phyloP scores from a whole-genome alignment of 108 stramenopile species.

The Parietichytrium sp. region DNA sequence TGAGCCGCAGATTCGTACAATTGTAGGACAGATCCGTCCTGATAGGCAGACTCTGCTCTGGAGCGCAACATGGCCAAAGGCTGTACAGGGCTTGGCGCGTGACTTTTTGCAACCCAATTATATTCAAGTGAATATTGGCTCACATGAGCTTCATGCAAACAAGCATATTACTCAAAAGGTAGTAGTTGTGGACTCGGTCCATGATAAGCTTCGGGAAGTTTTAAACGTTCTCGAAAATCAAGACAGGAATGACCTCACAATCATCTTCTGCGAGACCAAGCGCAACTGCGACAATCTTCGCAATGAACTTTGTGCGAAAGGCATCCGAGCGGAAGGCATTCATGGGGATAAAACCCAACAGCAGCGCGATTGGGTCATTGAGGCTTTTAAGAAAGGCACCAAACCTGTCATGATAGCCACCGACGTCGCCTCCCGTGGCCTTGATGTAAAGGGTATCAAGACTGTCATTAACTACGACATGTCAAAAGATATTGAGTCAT shows the following conservation, averaged over 20 bases:
- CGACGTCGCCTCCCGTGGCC: conserved; percentile 97
- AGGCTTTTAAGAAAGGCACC: conserved; percentile 85
- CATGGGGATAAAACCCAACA: conserved; percentile 98
- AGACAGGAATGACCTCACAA: conserved; percentile 75
- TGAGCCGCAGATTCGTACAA: conserved; percentile 95
- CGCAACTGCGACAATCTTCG: conserved; percentile 92
- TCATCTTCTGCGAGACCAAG: conserved; percentile 97
- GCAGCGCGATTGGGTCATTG: conserved; percentile 92
- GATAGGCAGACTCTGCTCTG: conserved; percentile 99
- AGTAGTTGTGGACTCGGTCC: conserved; percentile 61
- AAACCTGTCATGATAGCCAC: conserved; percentile 88
- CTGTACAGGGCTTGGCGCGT: conserved; percentile 83
- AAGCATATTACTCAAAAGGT: conserved; percentile 93
- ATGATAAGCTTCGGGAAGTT: conserved; percentile 46
- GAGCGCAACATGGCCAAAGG: conserved; percentile 97
- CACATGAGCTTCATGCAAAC: conserved; percentile 93
- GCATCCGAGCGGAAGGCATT: conserved; percentile 85
- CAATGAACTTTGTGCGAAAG: conserved; percentile 77
- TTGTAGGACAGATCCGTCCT: conserved; percentile 87
- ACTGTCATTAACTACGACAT: conserved; percentile 65
- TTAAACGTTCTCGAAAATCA: conserved; percentile 70
- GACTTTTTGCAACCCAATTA: conserved; percentile 82
- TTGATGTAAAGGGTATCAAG: conserved; percentile 90
- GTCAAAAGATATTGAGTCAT: conserved; percentile 66
- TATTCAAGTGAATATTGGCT: conserved; percentile 94